Base-by-base conservation (phyloP, 2,329 filamentous ascomycete genomes). In the Aspergillus nomiae region DNA sequence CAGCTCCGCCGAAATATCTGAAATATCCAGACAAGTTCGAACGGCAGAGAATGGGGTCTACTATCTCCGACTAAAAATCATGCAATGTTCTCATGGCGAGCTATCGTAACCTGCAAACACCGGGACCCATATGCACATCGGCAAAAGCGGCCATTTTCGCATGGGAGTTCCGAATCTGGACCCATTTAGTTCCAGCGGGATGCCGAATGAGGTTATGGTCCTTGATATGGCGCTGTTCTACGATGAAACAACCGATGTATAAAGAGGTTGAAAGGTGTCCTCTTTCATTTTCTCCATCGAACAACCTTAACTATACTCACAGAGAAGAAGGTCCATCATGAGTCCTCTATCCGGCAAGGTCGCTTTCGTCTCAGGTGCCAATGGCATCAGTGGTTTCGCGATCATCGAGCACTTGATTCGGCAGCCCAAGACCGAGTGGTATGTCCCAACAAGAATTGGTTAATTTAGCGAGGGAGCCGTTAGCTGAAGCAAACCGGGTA, bases 361-460 rank as follows among this genome's bases (percentile, higher is more conserved):
- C 8, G 76, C 76, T 8, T 74, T 78, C 50, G 69, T 77, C 24
- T 74, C 75, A 8, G 76, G 75, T 34, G 69, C 68, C 16, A 78
- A 77, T 63, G 76, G 77, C 28, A 75, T 78, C 46, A 75, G 67
- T 50, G 77, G 77, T 8, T 64, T 66, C 56, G 73, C 75, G 1
- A 71, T 79, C 19, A 62, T 78, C 19, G 75, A 78, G 60, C 68
- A 77, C 48, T 63, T 79, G 6, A 63, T 70, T n/a, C 61, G 68
- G 6, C 64, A 64, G 14, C 70, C 73, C 0, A 68, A 71, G 30
- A 26, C 11, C 1, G 61, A 63, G 21, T 63, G 61, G 61, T 63
- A 56, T 2, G 38, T 41, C n/a, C 11, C 9, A 6, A 5, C 21
- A 19, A 11, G 16, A 36, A 8, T 30, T 4, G 24, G 4, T 19